Conservation (phyloP, 352 stramenopile genomes). For the Phytophthora capsici region DNA sequence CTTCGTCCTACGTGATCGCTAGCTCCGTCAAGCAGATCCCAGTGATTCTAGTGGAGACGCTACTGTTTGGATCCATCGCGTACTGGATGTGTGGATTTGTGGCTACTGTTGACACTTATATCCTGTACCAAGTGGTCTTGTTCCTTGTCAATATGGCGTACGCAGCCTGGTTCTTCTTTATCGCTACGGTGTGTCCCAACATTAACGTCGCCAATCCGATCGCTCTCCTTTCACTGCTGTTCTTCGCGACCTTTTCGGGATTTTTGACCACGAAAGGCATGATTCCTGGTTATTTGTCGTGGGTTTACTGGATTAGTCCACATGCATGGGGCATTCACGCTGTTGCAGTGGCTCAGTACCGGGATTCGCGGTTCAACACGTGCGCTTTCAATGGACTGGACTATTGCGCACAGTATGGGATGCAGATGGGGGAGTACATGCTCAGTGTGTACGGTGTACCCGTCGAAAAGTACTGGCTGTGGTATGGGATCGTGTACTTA, state of each 20-base stretch:
- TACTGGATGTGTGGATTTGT: constrained; percentile 87
- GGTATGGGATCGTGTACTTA: constrained; percentile 39
- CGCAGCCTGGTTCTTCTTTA: constrained; percentile 50
- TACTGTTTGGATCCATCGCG: constrained; percentile 80
- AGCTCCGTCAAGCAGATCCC: constrained; percentile 43
- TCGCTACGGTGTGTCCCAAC: constrained; percentile 37
- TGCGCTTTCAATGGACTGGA: constrained; percentile 41
- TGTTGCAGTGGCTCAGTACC: constrained; percentile 50
- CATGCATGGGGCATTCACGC: constrained; percentile 48
- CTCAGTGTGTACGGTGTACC: constrained; percentile 43
- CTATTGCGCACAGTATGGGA: constrained; percentile 44
- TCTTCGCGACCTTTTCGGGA: constrained; percentile 60
- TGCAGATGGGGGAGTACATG: constrained; percentile 42
- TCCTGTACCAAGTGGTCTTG: constrained; percentile 68
- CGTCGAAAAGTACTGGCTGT: constrained; percentile 42
- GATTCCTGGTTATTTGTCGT: constrained; percentile 56
- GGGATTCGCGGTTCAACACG: constrained; percentile 27
- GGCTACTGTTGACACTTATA: constrained; percentile 42
- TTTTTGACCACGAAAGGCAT: constrained; percentile 47
- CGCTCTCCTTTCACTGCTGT: constrained; percentile 44
- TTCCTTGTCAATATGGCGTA: constrained; percentile 53
- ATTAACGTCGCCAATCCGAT: constrained; percentile 55
- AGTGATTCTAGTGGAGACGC: constrained; percentile 57
- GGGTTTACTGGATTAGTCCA: constrained; percentile 73
- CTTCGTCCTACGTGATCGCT: constrained; percentile 75